Evolutionary conservation across 495 filamentous ascomycete genomes (phyloP), one percentile per base, ranked within the genome.

Genomic region (Corynascus novoguineensis): DNA sequence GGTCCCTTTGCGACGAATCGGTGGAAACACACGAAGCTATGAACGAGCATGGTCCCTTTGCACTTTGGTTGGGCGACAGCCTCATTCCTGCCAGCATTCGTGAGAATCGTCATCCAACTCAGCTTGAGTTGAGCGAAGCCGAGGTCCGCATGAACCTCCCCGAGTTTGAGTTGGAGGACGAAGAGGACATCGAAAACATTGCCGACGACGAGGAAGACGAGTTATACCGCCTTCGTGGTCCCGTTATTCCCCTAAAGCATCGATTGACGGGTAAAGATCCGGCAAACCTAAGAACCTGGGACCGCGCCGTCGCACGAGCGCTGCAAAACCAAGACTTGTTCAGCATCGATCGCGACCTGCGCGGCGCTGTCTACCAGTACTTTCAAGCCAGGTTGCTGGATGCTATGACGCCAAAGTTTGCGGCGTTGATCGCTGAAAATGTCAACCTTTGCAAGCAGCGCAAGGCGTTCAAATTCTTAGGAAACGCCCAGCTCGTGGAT

Each of bases 61-160:
- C 69, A 3, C 65, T 75, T 12, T 92, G 88, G 87, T 72, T 93
- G 31, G 81, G 82, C 5, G 77, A 78, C 12, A 57, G 41, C 61
- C 73, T 53, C 62, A 79, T 52, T 46, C 67, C 42, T 2, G 67
- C 61, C 24, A 35, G 45, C 24, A 50, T 62, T 19, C 38, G 62
- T 10, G 60, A 56, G 1, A 42, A 62, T 35, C 51, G 44, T 11
- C 52, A 66, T 29, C 42, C 44, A 5, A 57, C 64, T 2, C 58
- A 63, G 21, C 34, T 38, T 25, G 66, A 73, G 44, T 49, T 72
- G 10, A 61, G 62, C 21, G 64, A 72, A 34, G 65, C 58, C 1
- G 59, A 63, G 42, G 50, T 56, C 15, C 37, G 28, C 5, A 58
- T 60, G 21, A 55, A 65, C 4, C 56, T 62, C 7, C 61, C 65